Percentiles rank a stretch among this genome's conserved stretches.
Evolutionary conservation across 2,329 filamentous ascomycete species (phyloP).

Genomic region (Fusarium metavorans): DNA sequence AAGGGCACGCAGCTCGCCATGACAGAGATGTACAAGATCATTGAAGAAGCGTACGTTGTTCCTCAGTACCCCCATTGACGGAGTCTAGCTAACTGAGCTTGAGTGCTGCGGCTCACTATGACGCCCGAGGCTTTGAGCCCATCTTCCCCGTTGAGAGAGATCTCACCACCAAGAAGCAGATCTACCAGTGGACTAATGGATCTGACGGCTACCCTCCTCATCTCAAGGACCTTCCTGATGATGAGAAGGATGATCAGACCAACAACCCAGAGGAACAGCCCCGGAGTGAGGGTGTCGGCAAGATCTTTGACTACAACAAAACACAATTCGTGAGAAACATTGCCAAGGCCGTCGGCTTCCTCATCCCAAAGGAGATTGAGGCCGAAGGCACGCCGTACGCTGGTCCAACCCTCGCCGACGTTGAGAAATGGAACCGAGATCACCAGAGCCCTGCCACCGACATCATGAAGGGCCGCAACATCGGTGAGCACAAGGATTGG

Average conservation of each 20-base stretch:
- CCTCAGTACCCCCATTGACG: too few relatives aligned
- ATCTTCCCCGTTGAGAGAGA: constrained; percentile 17
- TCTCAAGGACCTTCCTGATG: background rate
- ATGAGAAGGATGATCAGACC: background rate
- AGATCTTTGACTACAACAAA: constrained; percentile 23
- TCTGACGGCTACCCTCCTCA: constrained; percentile 24
- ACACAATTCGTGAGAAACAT: background rate
- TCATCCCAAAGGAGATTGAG: constrained; percentile 7
- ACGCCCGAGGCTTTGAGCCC: constrained; percentile 7
- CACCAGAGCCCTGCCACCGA: background rate
- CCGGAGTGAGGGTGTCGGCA: background rate
- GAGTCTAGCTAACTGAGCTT: background rate
- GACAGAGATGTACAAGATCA: constrained; percentile 25
- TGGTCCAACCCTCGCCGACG: constrained; percentile 16
- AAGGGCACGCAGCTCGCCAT: constrained; percentile 19
- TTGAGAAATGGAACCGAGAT: constrained; percentile 11
- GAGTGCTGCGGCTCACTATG: constrained; percentile 16
- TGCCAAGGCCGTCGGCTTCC: constrained; percentile 1
- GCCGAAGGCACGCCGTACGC: background rate
- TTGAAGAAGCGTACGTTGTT: constrained; percentile 30
- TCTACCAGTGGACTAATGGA: constrained; percentile 24
- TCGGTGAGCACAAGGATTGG: constrained; percentile 24
- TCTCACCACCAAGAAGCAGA: constrained; percentile 3
- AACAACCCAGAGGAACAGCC: background rate
- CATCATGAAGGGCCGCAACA: constrained; percentile 32